Base-by-base conservation (phyloP, 805 yeast genomes). In the Aciculoconidium aculeatum region DNA sequence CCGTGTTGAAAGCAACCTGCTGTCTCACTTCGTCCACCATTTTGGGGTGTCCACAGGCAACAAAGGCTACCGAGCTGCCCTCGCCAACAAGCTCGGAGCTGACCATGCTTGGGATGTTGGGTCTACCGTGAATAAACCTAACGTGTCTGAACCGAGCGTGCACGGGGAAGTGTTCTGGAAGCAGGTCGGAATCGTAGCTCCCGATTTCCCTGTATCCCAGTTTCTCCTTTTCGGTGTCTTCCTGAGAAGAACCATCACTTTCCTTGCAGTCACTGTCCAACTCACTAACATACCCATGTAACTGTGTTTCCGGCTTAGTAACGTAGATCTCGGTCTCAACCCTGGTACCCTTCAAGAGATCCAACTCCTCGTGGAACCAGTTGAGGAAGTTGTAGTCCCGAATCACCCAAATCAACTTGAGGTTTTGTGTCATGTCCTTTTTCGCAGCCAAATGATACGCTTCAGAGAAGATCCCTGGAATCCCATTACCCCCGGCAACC, bases 401-500 rank as follows among this genome's bases (percentile, higher is more conserved):
- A 8, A 81, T 62, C 9, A 70, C 64, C 94, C 94, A 85, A 22
- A 70, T 51, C 30, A 82, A 61, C 36, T 70, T 68, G 18, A 59
- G 35, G 2, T 38, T 21, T 27, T 45, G 51, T 27, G 14, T 21
- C n/a, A 21, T 37, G 27, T 53, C 44, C 15, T 37, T 23, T 7
- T 28, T 32, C 2, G 53, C 40, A 11, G 53, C 52, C 30, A 56
- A 35, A 33, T 55, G 50, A 21, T 42, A 31, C 24, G 63, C 65
- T 40, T 66, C 67, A 11, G 65, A 60, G 26, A 56, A 52, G 14
- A 67, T 54, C 13, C 77, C 83, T 1, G 90, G 77, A 29, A 82
- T 61, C 31, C 92, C 92, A 31, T 75, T 75, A 17, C 92, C 90
- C 27, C 86, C 88, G 6, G 88, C 80, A 14, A 81, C 37, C 24